Conservation (phyloP, 2,329 filamentous ascomycete genomes). For the Bipolaris victoriae region DNA sequence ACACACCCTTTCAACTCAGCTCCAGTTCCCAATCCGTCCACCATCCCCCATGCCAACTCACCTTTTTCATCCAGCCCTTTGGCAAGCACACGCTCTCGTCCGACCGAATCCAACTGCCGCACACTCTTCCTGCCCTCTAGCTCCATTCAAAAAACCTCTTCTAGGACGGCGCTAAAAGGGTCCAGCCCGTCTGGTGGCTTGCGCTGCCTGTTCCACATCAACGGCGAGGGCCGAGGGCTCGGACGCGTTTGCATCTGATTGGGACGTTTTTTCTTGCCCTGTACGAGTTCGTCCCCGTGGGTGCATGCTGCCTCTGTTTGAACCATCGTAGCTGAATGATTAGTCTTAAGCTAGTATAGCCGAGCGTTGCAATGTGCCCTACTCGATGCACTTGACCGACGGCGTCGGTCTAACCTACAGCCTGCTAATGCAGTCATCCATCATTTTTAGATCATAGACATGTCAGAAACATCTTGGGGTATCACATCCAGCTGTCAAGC, state of each 20-base stretch:
- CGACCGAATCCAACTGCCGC: not conserved
- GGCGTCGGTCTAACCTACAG: not conserved
- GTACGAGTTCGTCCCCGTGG: not conserved
- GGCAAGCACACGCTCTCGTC: not conserved
- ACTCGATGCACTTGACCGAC: not conserved
- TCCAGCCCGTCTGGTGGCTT: conserved; percentile 41
- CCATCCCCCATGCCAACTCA: not conserved
- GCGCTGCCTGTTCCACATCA: conserved; percentile 26
- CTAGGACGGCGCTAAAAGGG: conserved; percentile 14
- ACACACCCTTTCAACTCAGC: too few relatives aligned
- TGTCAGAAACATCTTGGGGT: not conserved
- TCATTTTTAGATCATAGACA: not conserved
- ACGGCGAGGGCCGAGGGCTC: conserved; percentile 22
- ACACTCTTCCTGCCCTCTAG: not conserved
- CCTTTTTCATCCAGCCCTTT: not conserved
- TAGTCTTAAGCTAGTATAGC: not conserved
- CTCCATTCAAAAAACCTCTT: not conserved
- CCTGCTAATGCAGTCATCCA: too few relatives aligned
- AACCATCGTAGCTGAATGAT: not conserved
- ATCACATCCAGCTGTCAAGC: not conserved
- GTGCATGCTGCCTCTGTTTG: not conserved
- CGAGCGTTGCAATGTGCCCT: not conserved
- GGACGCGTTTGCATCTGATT: conserved; percentile 8
- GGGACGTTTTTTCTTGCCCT: not conserved
- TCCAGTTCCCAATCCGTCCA: not conserved